Evolutionary conservation across 331 rosid species (phyloP), one percentile per base, ranked within the genome.

Genomic region (Malus hybrid): DNA sequence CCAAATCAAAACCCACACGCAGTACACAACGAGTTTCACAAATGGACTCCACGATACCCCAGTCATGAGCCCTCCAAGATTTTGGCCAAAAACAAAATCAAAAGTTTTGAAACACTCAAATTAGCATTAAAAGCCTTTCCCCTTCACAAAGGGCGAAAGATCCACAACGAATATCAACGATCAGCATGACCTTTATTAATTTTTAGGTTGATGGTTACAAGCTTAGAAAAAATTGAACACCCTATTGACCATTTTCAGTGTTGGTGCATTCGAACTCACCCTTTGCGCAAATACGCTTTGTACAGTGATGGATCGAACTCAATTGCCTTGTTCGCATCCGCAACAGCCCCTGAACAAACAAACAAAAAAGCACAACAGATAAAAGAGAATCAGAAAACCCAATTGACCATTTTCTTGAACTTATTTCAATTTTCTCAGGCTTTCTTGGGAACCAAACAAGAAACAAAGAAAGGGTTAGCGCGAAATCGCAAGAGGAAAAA

Each of bases 241-340:
- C 66, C 29, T 9, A 46, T 34, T 33, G 24, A 24, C 24, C 24
- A 24, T 36, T 52, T 4, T 19, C 57, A 1, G 34, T 4, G 48
- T 18, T 6, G 59, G 46, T 4, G 32, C 12, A 61, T 15, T 42
- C 39, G 77, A 15, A 75, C 84, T 80, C 81, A 91, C 97, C 93
- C 98, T 83, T 91, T 93, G 14, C 93, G 91, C 78, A 91, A 76
- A 82, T 86, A 91, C 56, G 98, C 89, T 84, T 84, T 93, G 19
- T 85, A 16, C 28, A 87, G 70, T 10, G 86, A 82, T 56, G 85
- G 78, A 69, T 87, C 84, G 84, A 93, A 74, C 73, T 83, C 91
- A 77, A 93, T 91, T 6, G 98, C 98, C 79, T 71, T 93, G 86
- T 64, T 89, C 32, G 97, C 88, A 83, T 93, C 98, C 12, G 88